phyloP scores from a whole-genome alignment of 2,329 filamentous ascomycete genomes.

The Diaporthe eres region DNA sequence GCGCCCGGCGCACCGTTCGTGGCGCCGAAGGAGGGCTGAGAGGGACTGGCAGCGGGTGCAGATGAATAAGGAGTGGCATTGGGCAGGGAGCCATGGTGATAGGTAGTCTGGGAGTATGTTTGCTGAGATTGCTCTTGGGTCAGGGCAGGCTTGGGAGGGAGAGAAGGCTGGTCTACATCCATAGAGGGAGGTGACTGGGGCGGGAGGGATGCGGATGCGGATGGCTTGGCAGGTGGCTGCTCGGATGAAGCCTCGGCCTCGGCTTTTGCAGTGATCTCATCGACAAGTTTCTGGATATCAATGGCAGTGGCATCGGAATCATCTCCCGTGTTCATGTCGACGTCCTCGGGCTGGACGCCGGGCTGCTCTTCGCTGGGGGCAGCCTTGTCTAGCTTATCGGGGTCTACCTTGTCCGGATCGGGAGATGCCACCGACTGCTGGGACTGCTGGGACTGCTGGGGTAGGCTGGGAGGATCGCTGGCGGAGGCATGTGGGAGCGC shows the following conservation, averaged over 20 bases:
- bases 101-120: slow-evolving; percentile 40
- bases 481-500: slow-evolving; percentile 35
- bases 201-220: slow-evolving; percentile 28
- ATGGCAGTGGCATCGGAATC: slow-evolving; percentile 45
- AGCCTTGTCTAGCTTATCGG: slow-evolving; percentile 32
- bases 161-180: slow-evolving; percentile 47
- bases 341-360: slow-evolving; percentile 40
- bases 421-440: slow-evolving; percentile 32
- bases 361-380: slow-evolving; percentile 17
- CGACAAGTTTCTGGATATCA: slow-evolving; percentile 55
- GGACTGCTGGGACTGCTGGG: slow-evolving; percentile 15
- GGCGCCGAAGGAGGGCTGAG: slow-evolving; percentile 37
- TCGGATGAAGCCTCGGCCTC: slow-evolving; percentile 44
- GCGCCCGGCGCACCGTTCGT: slow-evolving; percentile 33
- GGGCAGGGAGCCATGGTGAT: slow-evolving; percentile 42
- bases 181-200: slow-evolving; percentile 41
- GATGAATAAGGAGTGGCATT: slow-evolving; percentile 39
- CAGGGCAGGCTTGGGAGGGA: slow-evolving; percentile 49
- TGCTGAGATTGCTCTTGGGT: slow-evolving; percentile 45
- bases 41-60: slow-evolving; percentile 32
- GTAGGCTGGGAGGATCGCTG: slow-evolving; percentile 29
- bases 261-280: slow-evolving; percentile 52
- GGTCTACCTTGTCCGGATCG: slow-evolving; percentile 34
- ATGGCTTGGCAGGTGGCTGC: slow-evolving; percentile 41
- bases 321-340: slow-evolving; percentile 40